Conservation (phyloP, 2,329 filamentous ascomycete genomes). For the Aspergillus oerlinghausenensis region DNA sequence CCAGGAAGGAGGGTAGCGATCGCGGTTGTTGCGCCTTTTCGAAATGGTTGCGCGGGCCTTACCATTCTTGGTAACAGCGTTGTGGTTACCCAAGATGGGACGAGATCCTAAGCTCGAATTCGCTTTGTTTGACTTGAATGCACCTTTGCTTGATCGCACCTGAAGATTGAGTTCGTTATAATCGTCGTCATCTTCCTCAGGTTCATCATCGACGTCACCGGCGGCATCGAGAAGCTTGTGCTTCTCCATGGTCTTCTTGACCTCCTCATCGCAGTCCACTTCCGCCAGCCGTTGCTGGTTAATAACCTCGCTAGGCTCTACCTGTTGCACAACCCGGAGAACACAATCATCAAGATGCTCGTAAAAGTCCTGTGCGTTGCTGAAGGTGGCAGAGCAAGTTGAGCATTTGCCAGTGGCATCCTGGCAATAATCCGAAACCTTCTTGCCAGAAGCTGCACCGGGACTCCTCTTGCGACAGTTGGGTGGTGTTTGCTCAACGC, state of each 20-base stretch:
- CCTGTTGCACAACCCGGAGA: conserved; percentile 58
- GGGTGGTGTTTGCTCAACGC: conserved; percentile 86
- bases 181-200: conserved; percentile 54
- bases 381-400: conserved; percentile 80
- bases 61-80: conserved; percentile 55
- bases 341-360: conserved; percentile 81
- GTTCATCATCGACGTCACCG: conserved; percentile 46
- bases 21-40: conserved; percentile 80
- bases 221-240: conserved; percentile 50
- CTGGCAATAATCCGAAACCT: conserved; percentile 64
- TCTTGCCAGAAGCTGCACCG: conserved; percentile 49
- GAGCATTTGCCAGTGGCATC: conserved; percentile 85
- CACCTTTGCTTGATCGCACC: conserved; percentile 45
- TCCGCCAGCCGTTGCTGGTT: conserved; percentile 53
- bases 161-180: conserved; percentile 47
- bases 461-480: conserved; percentile 77
- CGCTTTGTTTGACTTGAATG: conserved; percentile 47
- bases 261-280: conserved; percentile 56
- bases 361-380: conserved; percentile 91
- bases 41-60: conserved; percentile 58
- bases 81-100: conserved; percentile 47
- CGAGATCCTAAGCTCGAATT: conserved; percentile 49
- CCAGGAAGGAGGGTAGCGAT: conserved; percentile 92
- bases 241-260: conserved; percentile 55
- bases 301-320: conserved; percentile 55